Evolutionary conservation across 2,329 filamentous ascomycete genomes (phyloP).

Genomic region (Scytalidium lignicola): DNA sequence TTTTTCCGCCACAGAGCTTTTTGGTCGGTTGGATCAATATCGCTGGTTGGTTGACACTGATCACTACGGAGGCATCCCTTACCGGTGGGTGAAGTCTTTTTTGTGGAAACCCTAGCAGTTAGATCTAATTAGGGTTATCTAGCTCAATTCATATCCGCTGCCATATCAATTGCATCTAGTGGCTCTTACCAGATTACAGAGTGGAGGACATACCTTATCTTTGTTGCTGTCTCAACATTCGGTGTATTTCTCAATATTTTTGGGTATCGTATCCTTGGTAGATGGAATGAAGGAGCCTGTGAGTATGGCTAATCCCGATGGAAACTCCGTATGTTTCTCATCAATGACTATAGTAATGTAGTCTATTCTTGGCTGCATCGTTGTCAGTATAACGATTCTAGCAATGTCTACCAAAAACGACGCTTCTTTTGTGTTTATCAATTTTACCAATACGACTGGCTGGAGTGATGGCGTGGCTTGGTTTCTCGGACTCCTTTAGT

Average conservation of each 20-base stretch:
- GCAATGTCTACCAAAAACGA: slow-evolving; percentile 37
- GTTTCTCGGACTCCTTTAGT: slow-evolving; percentile 40
- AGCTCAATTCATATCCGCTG: slow-evolving; percentile 29
- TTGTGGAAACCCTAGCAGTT: slow-evolving; percentile 1
- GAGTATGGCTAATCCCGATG: slow-evolving; percentile 10
- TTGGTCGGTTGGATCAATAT: slow-evolving; percentile 41
- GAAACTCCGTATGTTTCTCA: slow-evolving; percentile 10
- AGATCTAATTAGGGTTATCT: neutral
- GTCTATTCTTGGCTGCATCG: slow-evolving; percentile 35
- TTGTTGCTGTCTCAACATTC: slow-evolving; percentile 33
- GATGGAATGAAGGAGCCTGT: slow-evolving; percentile 38
- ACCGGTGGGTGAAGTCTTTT: slow-evolving; percentile 24
- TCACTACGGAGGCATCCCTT: slow-evolving; percentile 39
- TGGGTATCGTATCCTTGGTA: slow-evolving; percentile 36
- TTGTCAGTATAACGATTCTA: slow-evolving; percentile 31
- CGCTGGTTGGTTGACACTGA: slow-evolving; percentile 39
- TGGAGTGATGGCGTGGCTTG: slow-evolving; percentile 41
- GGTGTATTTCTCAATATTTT: slow-evolving; percentile 31
- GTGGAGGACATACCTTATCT: slow-evolving; percentile 39
- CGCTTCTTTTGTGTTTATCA: slow-evolving; percentile 36
- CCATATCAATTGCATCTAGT: slow-evolving; percentile 34
- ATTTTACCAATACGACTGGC: slow-evolving; percentile 37
- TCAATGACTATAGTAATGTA: slow-evolving; percentile 27
- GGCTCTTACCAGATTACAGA: slow-evolving; percentile 31
- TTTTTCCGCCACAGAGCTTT: slow-evolving; percentile 35